Base-by-base conservation (phyloP, 305 asterid species). In the Fraxinus baroniana region DNA sequence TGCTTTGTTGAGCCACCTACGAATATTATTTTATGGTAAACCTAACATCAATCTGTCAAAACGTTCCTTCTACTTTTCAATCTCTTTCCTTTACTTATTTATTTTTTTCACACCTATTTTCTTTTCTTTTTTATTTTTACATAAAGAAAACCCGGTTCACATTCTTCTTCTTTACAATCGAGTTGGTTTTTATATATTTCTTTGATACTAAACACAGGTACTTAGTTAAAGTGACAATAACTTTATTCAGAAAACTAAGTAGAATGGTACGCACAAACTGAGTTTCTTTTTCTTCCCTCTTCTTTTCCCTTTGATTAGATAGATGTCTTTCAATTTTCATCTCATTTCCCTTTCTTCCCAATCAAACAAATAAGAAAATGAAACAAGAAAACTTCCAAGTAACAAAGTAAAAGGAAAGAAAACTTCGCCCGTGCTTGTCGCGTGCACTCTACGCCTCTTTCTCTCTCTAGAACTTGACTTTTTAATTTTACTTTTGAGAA, bases 401-500 rank as follows among this genome's bases (percentile, higher is more conserved):
- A 46, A 36, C 79, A 44, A 46, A 73, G 39, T 39, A n/a, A 30
- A 71, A 12, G 17, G 62, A 62, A 32, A 32, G 52, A 13, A 76
- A 89, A 72, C 52, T 68, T 62, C 84, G 83, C 90, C 90, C 90
- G 90, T 82, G 80, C 87, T 89, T 88, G 86, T 88, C 92, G 92
- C 92, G 90, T 89, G 86, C 90, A 85, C 46, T 36, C 41, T 6
- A 36, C 41, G 7, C 41, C 2, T 8, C 44, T 37, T 9, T 37
- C 44, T 37, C 44, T 37, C 39, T 1, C 82, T 39, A 70, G n/a
- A 55, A 10, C 62, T 73, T n/a, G 15, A 60, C 7, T 57, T 57
- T 52, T 52, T 17, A 17, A 4, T 52, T 15, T 17, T 52, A 4
- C 7, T 60, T 60, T 60, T 60, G 13, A 60, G 30, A 60, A 20